phyloP scores from a whole-genome alignment of 1,284 basidiomycete species.

The Cutaneotrichosporon cutaneum region DNA sequence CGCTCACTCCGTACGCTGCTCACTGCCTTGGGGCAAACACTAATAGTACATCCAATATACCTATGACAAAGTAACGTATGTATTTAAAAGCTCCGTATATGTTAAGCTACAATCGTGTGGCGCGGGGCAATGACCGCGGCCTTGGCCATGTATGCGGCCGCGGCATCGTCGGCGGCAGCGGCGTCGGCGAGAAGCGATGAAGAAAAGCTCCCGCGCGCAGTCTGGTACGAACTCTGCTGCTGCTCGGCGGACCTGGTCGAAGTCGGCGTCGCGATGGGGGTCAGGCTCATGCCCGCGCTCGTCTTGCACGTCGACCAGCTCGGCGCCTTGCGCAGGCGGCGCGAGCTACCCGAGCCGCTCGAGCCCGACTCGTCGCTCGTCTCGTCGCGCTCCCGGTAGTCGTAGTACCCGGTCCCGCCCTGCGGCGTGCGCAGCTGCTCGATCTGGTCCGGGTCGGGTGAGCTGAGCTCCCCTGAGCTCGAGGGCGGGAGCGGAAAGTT shows the following conservation, averaged over 20 bases:
- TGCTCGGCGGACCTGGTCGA: slow-evolving; percentile 5
- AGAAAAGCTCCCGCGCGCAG: slow-evolving; percentile 3
- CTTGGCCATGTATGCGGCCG: slow-evolving; percentile 11
- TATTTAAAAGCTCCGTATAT: neutral
- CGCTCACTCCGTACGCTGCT: too few species aligned
- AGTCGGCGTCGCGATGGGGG: slow-evolving; percentile 22
- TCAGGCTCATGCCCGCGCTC: slow-evolving; percentile 9
- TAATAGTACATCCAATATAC: slow-evolving; percentile 5
- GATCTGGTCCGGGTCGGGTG: slow-evolving; percentile 25
- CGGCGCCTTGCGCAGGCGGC: slow-evolving; percentile 18
- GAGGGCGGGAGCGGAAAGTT: slow-evolving; percentile 30
- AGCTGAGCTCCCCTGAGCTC: slow-evolving; percentile 20
- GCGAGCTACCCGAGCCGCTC: neutral
- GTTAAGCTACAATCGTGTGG: slow-evolving; percentile 10
- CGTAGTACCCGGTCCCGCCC: slow-evolving; percentile 12
- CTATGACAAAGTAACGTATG: slow-evolving; percentile 6
- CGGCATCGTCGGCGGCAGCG: neutral
- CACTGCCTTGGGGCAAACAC: neutral
- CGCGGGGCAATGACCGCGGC: slow-evolving; percentile 1
- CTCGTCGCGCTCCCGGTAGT: slow-evolving; percentile 5
- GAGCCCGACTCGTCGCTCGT: slow-evolving; percentile 15
- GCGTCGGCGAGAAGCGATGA: slow-evolving; percentile 3
- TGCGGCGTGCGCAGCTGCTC: slow-evolving; percentile 28
- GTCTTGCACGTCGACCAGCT: slow-evolving; percentile 26
- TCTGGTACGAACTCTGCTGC: slow-evolving; percentile 9